Percentiles rank a stretch among this genome's conserved stretches.
These are phyloP conservation scores for Syzygium syzygioides DNA, from an alignment of 441 rosid species.

Conservation along the genomic window DNA sequence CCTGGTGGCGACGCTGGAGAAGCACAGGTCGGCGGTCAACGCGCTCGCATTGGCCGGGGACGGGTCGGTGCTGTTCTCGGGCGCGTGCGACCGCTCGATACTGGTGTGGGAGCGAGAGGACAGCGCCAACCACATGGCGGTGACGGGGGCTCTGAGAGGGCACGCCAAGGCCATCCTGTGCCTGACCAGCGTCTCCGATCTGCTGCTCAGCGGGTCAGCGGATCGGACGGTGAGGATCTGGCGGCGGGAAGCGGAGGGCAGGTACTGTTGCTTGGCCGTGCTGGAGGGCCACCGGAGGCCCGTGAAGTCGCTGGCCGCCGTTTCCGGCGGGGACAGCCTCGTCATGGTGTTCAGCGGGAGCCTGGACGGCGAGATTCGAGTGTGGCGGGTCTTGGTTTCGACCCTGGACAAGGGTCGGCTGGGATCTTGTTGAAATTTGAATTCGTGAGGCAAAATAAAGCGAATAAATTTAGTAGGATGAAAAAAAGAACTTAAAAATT, in stretches of 20 bases:
- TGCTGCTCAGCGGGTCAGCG: slow-evolving; percentile 77
- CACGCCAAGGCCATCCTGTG: slow-evolving; percentile 66
- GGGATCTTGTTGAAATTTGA: not conserved
- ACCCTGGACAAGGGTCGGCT: slow-evolving; percentile 1
- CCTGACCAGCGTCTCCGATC: slow-evolving; percentile 40
- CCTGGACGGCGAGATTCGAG: slow-evolving; percentile 73
- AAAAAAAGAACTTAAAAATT: not conserved
- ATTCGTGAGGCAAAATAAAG: not conserved
- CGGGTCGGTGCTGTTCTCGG: slow-evolving; percentile 77
- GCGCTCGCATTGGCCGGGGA: slow-evolving; percentile 63
- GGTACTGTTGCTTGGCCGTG: slow-evolving; percentile 56
- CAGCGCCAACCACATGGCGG: slow-evolving; percentile 57
- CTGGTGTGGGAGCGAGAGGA: slow-evolving; percentile 92
- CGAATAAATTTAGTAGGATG: not conserved
- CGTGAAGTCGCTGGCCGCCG: slow-evolving; percentile 68
- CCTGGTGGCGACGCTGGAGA: slow-evolving; percentile 61
- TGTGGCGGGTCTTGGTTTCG: slow-evolving; percentile 54
- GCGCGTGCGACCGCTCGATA: slow-evolving; percentile 93
- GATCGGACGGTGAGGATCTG: slow-evolving; percentile 85
- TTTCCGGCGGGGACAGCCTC: slow-evolving; percentile 32
- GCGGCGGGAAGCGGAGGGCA: slow-evolving; percentile 49
- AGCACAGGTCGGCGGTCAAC: slow-evolving; percentile 82
- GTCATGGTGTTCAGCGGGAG: slow-evolving; percentile 63
- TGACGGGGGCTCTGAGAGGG: slow-evolving; percentile 82
- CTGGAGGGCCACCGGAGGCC: slow-evolving; percentile 63